Conservation (phyloP, 805 yeast species). For the Starmerella vitae region DNA sequence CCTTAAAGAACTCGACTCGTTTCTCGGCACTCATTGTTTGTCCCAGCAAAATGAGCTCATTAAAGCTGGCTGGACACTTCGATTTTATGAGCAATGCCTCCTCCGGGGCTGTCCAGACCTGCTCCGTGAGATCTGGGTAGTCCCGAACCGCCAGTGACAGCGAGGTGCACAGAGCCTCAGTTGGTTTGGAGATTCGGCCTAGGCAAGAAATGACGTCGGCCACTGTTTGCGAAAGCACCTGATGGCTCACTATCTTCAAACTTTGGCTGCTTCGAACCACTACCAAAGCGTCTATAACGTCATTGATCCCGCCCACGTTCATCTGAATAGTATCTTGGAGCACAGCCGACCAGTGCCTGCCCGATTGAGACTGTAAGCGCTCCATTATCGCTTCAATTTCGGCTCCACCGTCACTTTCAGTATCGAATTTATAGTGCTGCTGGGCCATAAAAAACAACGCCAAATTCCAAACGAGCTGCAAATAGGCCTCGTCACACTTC, state of each 20-base stretch:
- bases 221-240: slow-evolving; percentile 19
- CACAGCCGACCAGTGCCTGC: slow-evolving; percentile 17
- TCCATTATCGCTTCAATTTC: slow-evolving; percentile 14
- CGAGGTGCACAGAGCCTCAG: slow-evolving; percentile 21
- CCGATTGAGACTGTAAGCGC: slow-evolving; percentile 11
- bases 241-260: slow-evolving; percentile 4
- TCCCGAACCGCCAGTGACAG: slow-evolving; percentile 33
- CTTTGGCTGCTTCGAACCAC: slow-evolving; percentile 1
- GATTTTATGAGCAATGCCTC: slow-evolving; percentile 46
- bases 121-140: slow-evolving; percentile 35
- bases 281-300: slow-evolving; percentile 13
- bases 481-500: slow-evolving; percentile 2
- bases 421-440: slow-evolving; percentile 13
- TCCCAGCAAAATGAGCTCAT: slow-evolving; percentile 37
- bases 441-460: slow-evolving; percentile 21
- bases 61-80: slow-evolving; percentile 54
- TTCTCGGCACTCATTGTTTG: slow-evolving; percentile 6
- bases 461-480: slow-evolving; percentile 24
- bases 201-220: slow-evolving; percentile 19
- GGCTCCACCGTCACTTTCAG: slow-evolving; percentile 4
- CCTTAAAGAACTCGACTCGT: slow-evolving; percentile 38
- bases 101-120: slow-evolving; percentile 37
- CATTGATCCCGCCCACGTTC: slow-evolving; percentile 5
- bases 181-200: slow-evolving; percentile 12
- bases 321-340: slow-evolving; percentile 10